Percentiles rank a stretch among this genome's conserved stretches.
Evolutionary conservation across 352 stramenopile species (phyloP).

Genomic region (Phytophthora quininea): DNA sequence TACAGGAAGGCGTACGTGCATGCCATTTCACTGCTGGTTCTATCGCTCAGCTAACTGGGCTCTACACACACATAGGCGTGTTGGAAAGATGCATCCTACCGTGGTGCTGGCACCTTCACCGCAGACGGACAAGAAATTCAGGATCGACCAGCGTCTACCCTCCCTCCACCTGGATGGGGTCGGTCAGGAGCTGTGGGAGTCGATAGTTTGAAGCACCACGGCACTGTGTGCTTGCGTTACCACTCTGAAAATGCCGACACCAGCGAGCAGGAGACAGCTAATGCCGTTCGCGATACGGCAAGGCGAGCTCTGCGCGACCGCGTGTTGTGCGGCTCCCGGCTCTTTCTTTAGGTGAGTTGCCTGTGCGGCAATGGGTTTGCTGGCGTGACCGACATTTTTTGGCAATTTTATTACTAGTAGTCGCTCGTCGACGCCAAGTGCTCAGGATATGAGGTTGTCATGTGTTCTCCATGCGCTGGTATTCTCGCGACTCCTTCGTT

Average conservation of each 20-base stretch:
- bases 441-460: too few species aligned
- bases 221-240: conserved; percentile 57
- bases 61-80: neutral
- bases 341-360: conserved; percentile 32
- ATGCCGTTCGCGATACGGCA: conserved; percentile 23
- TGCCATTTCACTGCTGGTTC: neutral
- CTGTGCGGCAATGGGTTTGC: too few species aligned
- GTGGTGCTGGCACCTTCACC: conserved; percentile 6
- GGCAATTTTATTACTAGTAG: too few species aligned
- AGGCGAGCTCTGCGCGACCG: conserved; percentile 29
- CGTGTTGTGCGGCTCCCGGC: conserved; percentile 44
- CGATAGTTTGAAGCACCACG: conserved; percentile 68
- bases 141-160: neutral
- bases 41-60: neutral
- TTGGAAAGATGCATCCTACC: conserved; percentile 43
- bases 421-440: too few species aligned
- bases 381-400: too few species aligned
- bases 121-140: conserved; percentile 1
- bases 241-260: conserved; percentile 21
- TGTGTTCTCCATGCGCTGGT: neutral
- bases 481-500: neutral
- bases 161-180: conserved; percentile 57
- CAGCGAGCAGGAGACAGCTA: conserved; percentile 7
- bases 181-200: conserved; percentile 56
- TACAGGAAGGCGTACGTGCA: conserved; percentile 61